Conservation (phyloP, 108 stramenopile species). For the Nannochloropsis gaditana region DNA sequence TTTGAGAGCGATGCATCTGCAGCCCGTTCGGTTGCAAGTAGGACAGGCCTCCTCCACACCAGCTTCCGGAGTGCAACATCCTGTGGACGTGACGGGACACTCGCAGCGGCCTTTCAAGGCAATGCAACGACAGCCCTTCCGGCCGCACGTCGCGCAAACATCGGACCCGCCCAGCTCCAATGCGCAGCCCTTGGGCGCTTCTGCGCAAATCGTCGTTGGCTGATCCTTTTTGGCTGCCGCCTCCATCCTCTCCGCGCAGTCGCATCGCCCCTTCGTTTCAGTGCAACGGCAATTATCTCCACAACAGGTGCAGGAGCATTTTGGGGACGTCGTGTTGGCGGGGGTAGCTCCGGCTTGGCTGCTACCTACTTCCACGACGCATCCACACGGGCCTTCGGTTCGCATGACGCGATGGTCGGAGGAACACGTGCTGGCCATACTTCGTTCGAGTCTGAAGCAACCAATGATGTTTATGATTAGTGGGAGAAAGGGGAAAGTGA, state of each 20-base stretch:
- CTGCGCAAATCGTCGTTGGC: background rate
- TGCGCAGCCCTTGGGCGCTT: conserved; percentile 3
- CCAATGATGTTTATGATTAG: too few species aligned
- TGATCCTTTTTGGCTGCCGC: background rate
- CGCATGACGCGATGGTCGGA: background rate
- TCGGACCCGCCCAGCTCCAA: background rate
- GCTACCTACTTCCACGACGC: background rate
- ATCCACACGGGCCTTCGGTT: background rate
- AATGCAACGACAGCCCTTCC: conserved; percentile 13
- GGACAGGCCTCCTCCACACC: too few species aligned
- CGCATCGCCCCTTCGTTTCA: background rate
- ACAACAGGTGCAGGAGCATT: background rate
- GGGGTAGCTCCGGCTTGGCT: background rate
- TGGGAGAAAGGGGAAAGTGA: too few species aligned
- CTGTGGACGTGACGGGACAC: background rate
- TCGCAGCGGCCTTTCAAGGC: background rate
- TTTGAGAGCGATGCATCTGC: too few species aligned
- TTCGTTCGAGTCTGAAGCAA: background rate
- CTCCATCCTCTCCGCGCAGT: background rate
- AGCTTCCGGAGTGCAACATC: too few species aligned
- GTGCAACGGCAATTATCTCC: background rate
- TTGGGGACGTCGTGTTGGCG: background rate
- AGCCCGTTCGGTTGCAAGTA: too few species aligned
- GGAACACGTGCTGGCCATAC: background rate
- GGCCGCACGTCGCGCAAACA: background rate